Conservation (phyloP, 257 asterid species). For the Solanum ossicruentum region DNA sequence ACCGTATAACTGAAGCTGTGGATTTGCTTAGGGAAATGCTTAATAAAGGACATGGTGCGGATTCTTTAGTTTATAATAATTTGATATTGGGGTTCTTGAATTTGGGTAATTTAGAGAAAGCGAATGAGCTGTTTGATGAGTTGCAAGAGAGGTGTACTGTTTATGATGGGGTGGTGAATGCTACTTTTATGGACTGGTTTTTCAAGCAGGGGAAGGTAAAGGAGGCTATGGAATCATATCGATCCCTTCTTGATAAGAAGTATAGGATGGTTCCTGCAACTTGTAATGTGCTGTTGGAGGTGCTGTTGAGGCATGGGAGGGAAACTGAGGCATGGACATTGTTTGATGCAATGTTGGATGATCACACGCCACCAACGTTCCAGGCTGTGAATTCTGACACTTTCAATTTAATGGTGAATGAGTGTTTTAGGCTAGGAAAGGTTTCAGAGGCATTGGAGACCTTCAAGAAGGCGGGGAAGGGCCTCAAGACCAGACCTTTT, state of each 20-base stretch:
- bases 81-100: constrained; percentile 66
- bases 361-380: constrained; percentile 84
- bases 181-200: constrained; percentile 87
- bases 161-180: constrained; percentile 77
- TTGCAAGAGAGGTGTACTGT: constrained; percentile 74
- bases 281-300: constrained; percentile 61
- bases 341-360: constrained; percentile 72
- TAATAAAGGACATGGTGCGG: constrained; percentile 81
- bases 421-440: constrained; percentile 64
- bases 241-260: constrained; percentile 46
- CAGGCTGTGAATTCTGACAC: constrained; percentile 85
- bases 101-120: constrained; percentile 60
- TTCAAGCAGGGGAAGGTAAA: constrained; percentile 60
- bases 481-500: constrained; percentile 63
- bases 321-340: constrained; percentile 70
- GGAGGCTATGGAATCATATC: constrained; percentile 81
- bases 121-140: constrained; percentile 66
- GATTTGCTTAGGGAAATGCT: constrained; percentile 67
- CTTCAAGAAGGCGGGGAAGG: constrained; percentile 69
- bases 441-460: constrained; percentile 61
- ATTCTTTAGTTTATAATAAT: constrained; percentile 75
- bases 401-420: constrained; percentile 60
- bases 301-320: constrained; percentile 59
- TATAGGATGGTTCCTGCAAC: constrained; percentile 71
- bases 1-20: constrained; percentile 49